Evolutionary conservation across 2,329 filamentous ascomycete species (phyloP), one percentile per base, ranked within the genome.

Genomic region (Ascochyta viciae-villosae): DNA sequence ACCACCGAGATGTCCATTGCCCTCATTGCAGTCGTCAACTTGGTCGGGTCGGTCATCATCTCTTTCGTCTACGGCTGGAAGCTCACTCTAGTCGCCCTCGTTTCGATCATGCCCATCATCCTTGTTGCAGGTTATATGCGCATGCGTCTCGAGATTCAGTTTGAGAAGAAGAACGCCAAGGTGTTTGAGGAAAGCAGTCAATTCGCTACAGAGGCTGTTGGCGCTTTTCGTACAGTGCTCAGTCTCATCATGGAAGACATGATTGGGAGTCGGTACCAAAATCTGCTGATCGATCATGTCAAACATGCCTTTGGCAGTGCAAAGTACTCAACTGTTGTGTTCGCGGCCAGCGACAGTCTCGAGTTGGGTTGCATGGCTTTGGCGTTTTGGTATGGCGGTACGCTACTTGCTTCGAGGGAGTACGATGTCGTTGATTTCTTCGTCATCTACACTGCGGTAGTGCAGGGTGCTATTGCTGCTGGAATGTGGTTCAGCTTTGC

Each of bases 21-120:
- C 2, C 81, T 90, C 61, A 84, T 87, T 19, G 85, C 87, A 8
- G 68, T 89, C 22, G 88, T 91, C 68, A 88, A 85, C 44, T 74
- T 93, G 3, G 65, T 85, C 8, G 89, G 89, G 0, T 85, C 84
- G 7, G 75, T 91, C 13, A 78, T 82, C 39, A 88, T 93, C 47
- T 82, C 88, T 1, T 92, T 91, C 65, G 79, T 82, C 4, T 91
- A 89, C 69, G 88, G 88, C 1, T 93, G 90, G 90, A 93, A 92
- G 71, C 80, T 94, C 8, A 85, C 87, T 0, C 76, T 92, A 0
- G 87, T 93, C 0, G 82, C 85, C 0, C 77, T 87, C 8, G 89
- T 86, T 63, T 85, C 89, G 1, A 77, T 80, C 0, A 70, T 85
- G 50, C 84, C 84, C 1, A 72, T 82, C 7, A 79, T 84, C 3